Evolutionary conservation across 176 grass and related monocot genomes (phyloP).

Genomic region (Musa itinerans): DNA sequence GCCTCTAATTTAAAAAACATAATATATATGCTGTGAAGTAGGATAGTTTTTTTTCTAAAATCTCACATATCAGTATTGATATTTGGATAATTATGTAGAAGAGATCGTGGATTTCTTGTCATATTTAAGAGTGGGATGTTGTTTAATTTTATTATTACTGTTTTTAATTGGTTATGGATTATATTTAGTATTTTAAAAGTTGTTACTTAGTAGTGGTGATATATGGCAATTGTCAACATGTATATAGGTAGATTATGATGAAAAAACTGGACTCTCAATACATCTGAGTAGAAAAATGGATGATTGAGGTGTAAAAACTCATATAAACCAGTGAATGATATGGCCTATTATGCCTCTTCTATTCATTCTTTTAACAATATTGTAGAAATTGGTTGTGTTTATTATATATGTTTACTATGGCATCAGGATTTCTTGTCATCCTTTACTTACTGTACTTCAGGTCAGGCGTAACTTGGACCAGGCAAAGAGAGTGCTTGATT

Average conservation of each 20-base stretch:
- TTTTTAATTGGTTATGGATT: not conserved
- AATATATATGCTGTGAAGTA: no score
- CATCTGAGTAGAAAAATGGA: not conserved
- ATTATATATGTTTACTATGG: not conserved
- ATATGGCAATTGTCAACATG: not conserved
- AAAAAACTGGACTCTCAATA: not conserved
- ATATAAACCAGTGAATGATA: not conserved
- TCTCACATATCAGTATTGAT: no score
- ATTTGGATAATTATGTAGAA: no score
- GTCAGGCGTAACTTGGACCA: constrained; percentile 92
- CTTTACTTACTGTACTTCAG: constrained; percentile 33
- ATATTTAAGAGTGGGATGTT: not conserved
- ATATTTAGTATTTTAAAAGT: not conserved
- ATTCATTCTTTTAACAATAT: not conserved
- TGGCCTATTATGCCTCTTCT: not conserved
- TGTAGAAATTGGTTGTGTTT: not conserved
- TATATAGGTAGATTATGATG: not conserved
- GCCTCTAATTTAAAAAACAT: no score
- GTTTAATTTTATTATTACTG: not conserved
- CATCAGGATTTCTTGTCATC: not conserved
- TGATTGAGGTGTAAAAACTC: not conserved
- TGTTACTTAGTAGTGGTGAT: no score
- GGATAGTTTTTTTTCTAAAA: no score
- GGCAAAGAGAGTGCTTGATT: constrained; percentile 73
- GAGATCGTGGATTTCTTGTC: no score